These are phyloP conservation scores for Paramecium pentaurelia DNA, from an alignment of 73 alveolate genomes.

Conservation along the genomic window DNA sequence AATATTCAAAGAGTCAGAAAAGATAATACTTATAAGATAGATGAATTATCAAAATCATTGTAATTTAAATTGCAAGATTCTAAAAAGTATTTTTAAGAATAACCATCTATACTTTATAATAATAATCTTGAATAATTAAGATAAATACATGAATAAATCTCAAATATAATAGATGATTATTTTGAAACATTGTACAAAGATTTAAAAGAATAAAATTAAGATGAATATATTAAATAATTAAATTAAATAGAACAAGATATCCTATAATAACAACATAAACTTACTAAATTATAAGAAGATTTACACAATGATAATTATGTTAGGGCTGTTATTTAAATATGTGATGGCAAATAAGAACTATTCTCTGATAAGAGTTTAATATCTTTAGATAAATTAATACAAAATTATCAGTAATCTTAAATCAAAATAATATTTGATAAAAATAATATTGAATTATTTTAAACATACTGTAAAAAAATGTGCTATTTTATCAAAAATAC, in stretches of 20 bases:
- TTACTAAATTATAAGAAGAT: conserved; percentile 7
- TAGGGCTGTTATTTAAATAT: background rate
- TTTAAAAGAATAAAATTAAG: background rate
- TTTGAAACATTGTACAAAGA: background rate
- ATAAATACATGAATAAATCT: background rate
- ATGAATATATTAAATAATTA: background rate
- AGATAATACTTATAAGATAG: background rate
- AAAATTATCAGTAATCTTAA: background rate
- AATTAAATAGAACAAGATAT: background rate
- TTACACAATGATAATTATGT: conserved; percentile 33
- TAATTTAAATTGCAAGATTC: background rate
- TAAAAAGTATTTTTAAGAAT: background rate
- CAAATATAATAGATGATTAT: background rate
- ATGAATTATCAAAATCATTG: background rate
- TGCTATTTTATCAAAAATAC: background rate
- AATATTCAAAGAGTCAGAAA: conserved; percentile 21
- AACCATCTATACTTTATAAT: background rate
- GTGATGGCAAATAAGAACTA: background rate
- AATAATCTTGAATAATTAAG: background rate
- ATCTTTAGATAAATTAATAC: background rate
- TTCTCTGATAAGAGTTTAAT: background rate
- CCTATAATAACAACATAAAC: background rate
- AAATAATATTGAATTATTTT: background rate
- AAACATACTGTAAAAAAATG: background rate
- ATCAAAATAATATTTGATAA: background rate